These are phyloP conservation scores for Diaporthe batatas DNA, from an alignment of 2,329 filamentous ascomycete genomes.

Conservation along the genomic window DNA sequence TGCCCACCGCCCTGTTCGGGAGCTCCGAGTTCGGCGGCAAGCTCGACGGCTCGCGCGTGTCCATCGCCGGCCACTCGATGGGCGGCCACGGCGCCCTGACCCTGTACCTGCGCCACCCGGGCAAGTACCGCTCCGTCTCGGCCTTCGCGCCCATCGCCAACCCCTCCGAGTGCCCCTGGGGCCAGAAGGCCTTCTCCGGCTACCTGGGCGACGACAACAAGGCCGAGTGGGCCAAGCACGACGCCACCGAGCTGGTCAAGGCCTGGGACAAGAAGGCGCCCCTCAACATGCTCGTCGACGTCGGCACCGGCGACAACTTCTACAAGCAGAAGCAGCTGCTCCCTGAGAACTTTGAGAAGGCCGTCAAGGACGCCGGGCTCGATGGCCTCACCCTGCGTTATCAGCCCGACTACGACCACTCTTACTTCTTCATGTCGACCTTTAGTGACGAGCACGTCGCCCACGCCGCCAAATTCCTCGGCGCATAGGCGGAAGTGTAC, in stretches of 20 bases:
- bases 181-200: constrained; percentile 92
- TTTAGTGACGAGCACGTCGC: constrained; percentile 93
- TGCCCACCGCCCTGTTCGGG: constrained; percentile 81
- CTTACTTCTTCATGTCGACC: constrained; percentile 94
- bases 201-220: constrained; percentile 83
- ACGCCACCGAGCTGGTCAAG: constrained; percentile 90
- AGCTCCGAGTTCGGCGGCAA: constrained; percentile 72
- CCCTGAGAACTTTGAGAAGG: constrained; percentile 90
- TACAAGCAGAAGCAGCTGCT: constrained; percentile 94
- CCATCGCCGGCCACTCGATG: constrained; percentile 96
- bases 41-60: constrained; percentile 78
- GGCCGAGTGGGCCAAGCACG: constrained; percentile 87
- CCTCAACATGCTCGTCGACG: constrained; percentile 87
- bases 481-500: constrained; percentile 46
- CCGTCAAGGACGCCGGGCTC: constrained; percentile 81
- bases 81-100: constrained; percentile 96
- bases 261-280: constrained; percentile 73
- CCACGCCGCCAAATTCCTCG: constrained; percentile 88
- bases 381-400: constrained; percentile 83
- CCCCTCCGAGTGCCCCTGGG: constrained; percentile 89
- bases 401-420: constrained; percentile 95
- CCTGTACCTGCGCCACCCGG: constrained; percentile 91
- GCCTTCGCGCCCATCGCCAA: constrained; percentile 94
- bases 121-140: constrained; percentile 87
- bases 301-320: constrained; percentile 95